phyloP scores from a whole-genome alignment of 2,329 filamentous ascomycete species.

The Neocatenulostroma microsporum region DNA sequence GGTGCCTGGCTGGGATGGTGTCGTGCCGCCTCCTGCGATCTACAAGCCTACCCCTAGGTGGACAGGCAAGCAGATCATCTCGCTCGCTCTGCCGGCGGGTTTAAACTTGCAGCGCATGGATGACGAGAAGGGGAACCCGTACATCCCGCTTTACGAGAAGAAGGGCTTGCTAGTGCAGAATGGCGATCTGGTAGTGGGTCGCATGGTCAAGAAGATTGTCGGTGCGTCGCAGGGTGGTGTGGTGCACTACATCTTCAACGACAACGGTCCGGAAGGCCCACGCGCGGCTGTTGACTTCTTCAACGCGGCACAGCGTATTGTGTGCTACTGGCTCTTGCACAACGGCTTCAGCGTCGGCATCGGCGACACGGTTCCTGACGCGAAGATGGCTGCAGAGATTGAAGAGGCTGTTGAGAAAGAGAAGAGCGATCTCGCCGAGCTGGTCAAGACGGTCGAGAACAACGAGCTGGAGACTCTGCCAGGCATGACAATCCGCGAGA shows the following conservation, averaged over 20 bases:
- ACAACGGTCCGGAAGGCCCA: constrained; percentile 62
- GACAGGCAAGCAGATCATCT: constrained; percentile 97
- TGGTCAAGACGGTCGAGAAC: constrained; percentile 70
- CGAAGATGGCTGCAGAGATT: constrained; percentile 73
- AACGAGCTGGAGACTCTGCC: constrained; percentile 87
- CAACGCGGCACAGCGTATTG: constrained; percentile 87
- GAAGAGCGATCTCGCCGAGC: constrained; percentile 69
- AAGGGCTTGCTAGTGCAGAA: constrained; percentile 71
- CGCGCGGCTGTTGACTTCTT: constrained; percentile 81
- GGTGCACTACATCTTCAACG: constrained; percentile 93
- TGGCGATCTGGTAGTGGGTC: constrained; percentile 82
- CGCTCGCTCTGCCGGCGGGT: constrained; percentile 79
- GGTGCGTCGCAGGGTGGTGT: constrained; percentile 86
- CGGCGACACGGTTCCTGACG: constrained; percentile 93
- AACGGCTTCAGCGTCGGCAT: constrained; percentile 97
- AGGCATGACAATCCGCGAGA: constrained; percentile 97
- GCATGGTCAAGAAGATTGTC: constrained; percentile 88
- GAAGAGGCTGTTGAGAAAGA: constrained; percentile 71
- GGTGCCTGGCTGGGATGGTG: constrained; percentile 96
- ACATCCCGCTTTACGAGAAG: constrained; percentile 23
- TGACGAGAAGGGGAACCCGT: constrained; percentile 16
- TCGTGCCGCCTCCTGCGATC: constrained; percentile 89
- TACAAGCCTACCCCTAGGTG: constrained; percentile 84
- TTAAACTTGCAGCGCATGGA: constrained; percentile 61
- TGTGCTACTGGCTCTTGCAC: constrained; percentile 95